phyloP scores from a whole-genome alignment of 2,329 filamentous ascomycete species.

The Cercospora zeina region DNA sequence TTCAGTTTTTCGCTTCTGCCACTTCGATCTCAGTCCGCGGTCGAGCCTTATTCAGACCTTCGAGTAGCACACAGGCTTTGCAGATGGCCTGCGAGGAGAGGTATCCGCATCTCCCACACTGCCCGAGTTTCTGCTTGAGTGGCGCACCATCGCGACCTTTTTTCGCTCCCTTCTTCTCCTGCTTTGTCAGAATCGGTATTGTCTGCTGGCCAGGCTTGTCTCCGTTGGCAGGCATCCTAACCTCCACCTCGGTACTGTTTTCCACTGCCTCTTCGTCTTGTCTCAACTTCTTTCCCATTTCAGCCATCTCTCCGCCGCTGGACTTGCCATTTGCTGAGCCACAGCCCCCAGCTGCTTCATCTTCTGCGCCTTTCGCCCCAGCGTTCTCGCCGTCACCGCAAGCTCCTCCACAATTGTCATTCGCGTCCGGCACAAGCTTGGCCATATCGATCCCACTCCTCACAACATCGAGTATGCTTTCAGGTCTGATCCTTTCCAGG shows the following conservation, averaged over 20 bases:
- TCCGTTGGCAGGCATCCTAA: conserved; percentile 45
- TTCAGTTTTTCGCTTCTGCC: no score
- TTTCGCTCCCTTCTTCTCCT: conserved; percentile 35
- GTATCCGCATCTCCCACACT: conserved; percentile 86
- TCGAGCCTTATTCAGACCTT: conserved; percentile 78
- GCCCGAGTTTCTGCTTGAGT: conserved; percentile 73
- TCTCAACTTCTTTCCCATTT: conserved; percentile 72
- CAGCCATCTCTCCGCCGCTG: conserved; percentile 75
- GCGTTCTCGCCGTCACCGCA: conserved; percentile 41
- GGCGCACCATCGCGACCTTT: conserved; percentile 23
- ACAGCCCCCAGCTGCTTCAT: conserved; percentile 70
- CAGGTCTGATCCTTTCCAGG: conserved; percentile 86
- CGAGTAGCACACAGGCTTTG: conserved; percentile 87
- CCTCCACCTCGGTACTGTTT: conserved; percentile 62
- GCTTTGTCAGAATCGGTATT: conserved; percentile 39
- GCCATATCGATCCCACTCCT: conserved; percentile 96
- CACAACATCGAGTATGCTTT: conserved; percentile 92
- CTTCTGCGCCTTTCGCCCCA: conserved; percentile 44
- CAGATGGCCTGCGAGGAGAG: conserved; percentile 92
- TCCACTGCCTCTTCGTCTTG: conserved; percentile 62
- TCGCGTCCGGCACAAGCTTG: conserved; percentile 66
- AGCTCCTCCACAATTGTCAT: conserved; percentile 53
- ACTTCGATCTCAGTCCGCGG: conserved; percentile 47
- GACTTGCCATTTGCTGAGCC: conserved; percentile 67
- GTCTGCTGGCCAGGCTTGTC: conserved; percentile 15